Base-by-base conservation (phyloP, 2,329 filamentous ascomycete species). In the Alternaria gansuensis region DNA sequence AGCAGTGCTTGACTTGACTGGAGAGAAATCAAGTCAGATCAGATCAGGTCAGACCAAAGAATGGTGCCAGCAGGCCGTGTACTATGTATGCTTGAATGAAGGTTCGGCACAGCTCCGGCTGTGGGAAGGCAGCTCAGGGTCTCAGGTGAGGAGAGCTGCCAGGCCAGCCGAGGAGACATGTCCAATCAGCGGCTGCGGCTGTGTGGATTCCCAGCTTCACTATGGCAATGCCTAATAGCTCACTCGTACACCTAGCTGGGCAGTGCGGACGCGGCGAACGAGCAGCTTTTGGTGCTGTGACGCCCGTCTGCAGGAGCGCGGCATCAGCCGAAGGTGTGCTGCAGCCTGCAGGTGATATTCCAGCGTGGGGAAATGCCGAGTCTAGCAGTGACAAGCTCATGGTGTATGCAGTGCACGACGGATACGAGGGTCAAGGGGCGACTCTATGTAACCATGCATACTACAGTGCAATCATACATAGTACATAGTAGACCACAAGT, bases 111-210 rank as follows among this genome's bases (percentile, higher is more conserved):
- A 50, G 51, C 36, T 37, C 39, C 51, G 50, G 59, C 43, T 34
- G 53, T 46, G 56, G 49, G 29, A 28, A 54, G 50, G 51, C 62
- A 60, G 64, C 65, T 66, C 60, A 66, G 60, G 63, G n/a, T n/a
- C n/a, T n/a, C n/a, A n/a, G n/a, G n/a, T 68, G 70, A 70, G 70
- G 68, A 72, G 64, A n/a, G n/a, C 41, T 58, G 37, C 51, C 58
- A 54, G 51, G 58, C 57, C 60, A 66, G 58, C 69, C 68, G 68
- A 67, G 60, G 62, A 58, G 55, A 56, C 54, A 61, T 68, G 63
- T 71, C 72, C 71, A 74, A 75, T 75, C 72, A 74, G 57, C 51
- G 46, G 24, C 26, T 44, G 58, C 58, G 48, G 54, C 58, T 40
- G 51, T 40, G 48, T 50, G 63, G 51, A 65, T 67, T 55, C 63